Evolutionary conservation across 768 basidiomycete species (phyloP).

Genomic region (Lactarius vividus): DNA sequence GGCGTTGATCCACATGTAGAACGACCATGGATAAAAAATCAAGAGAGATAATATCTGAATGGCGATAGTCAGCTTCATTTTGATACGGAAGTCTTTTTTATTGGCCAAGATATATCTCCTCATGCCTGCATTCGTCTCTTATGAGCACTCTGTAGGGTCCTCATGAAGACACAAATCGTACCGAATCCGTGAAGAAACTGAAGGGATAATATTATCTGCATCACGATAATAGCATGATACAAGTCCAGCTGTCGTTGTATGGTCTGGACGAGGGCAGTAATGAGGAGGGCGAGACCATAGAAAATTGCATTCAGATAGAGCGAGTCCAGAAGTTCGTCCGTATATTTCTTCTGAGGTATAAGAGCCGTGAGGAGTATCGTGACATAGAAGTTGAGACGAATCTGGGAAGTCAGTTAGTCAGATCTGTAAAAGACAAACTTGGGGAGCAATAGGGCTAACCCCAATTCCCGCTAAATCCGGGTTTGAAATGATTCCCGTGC

Average conservation of each 20-base stretch:
- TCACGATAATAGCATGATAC: conserved; percentile 3
- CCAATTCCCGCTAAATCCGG: conserved; percentile 1
- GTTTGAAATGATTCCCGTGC: background rate
- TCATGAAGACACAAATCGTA: background rate
- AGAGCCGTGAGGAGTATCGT: background rate
- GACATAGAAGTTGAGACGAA: background rate
- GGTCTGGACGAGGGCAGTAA: conserved; percentile 1
- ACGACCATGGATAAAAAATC: background rate
- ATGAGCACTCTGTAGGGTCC: background rate
- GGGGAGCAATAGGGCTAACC: background rate
- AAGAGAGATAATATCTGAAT: background rate
- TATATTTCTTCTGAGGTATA: background rate
- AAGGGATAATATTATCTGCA: background rate
- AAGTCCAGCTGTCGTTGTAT: background rate
- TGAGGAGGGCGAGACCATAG: background rate
- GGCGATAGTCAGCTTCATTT: background rate
- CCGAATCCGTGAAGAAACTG: background rate
- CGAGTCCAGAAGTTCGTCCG: background rate
- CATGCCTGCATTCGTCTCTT: background rate
- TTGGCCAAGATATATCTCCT: background rate
- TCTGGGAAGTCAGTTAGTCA: background rate
- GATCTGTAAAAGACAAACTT: background rate
- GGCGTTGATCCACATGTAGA: background rate
- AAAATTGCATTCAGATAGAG: background rate
- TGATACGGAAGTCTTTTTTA: background rate